Base-by-base conservation (phyloP, 106 monocot species). In the Allium cepa region DNA sequence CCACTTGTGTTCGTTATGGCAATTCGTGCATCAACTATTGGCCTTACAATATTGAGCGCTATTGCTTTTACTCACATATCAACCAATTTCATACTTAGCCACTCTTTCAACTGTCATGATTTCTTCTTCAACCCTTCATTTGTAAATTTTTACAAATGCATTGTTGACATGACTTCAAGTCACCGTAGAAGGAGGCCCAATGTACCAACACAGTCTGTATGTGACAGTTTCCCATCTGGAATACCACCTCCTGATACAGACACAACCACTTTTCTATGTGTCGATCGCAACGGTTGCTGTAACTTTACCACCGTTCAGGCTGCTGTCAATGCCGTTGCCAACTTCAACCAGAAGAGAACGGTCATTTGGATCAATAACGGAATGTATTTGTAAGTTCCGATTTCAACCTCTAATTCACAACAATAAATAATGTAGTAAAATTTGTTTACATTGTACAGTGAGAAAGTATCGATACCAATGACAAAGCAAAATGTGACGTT, bases 321-420 rank as follows among this genome's bases (percentile, higher is more conserved):
- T 1, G 96, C 96, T 1, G 72, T 96, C 16, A 68, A 92, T 63
- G 75, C 82, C 0, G 78, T 80, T 47, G 68, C 8, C 9, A 68
- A 64, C 60, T 64, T 57, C 10, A 87, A 76, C 63, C 63, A 65
- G 52, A 96, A 72, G 84, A 88, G 84, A 59, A 88, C 65, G 15
- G 70, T 88, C 65, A 67, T 96, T 68, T 92, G 96, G 96, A 96
- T 96, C 77, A 92, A 96, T 72, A 82, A 74, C 15, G 96, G 92
- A 3, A 82, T 92, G 46, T 96, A 96, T 67, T 77, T 69, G 92
- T 96, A 92, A 88, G 88, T 68, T 7, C 36, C 36, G 36, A 1
- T 36, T 36, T 36, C 1, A 36, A 36, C 5, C 3, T 36, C 5
- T 36, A 36, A 5, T 36, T 36, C 36, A 36, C 36, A 36, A 36